These are phyloP conservation scores for Bothriochloa decipiens DNA, from an alignment of 176 grass and related monocot species.

Conservation along the genomic window DNA sequence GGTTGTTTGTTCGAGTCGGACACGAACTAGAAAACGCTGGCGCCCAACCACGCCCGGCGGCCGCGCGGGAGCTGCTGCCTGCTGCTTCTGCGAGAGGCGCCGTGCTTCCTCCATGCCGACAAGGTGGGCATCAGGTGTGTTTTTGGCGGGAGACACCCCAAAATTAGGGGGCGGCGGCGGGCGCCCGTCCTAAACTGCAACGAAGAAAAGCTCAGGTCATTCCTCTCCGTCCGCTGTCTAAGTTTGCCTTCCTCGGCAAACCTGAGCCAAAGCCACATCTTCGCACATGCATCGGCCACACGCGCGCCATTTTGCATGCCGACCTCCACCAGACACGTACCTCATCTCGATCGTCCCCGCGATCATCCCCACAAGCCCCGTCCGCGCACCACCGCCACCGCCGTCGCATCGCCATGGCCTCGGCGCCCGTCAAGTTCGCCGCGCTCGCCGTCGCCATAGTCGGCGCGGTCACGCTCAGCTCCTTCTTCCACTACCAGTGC, in stretches of 20 bases:
- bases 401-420: conserved; percentile 35
- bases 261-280: background rate
- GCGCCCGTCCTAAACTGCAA: background rate
- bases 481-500: conserved; percentile 49
- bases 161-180: conserved; percentile 37
- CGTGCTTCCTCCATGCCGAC: background rate
- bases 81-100: too few relatives aligned
- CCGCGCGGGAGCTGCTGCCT: too few relatives aligned
- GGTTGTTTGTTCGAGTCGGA: too few relatives aligned
- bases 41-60: too few relatives aligned
- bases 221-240: conserved; percentile 33
- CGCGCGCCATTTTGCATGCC: conserved; percentile 46
- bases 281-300: conserved; percentile 37
- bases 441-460: conserved; percentile 43
- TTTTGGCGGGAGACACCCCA: too few relatives aligned
- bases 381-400: conserved; percentile 29
- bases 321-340: conserved; percentile 44
- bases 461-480: conserved; percentile 40
- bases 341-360: background rate
- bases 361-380: background rate
- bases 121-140: too few relatives aligned
- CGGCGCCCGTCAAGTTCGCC: conserved; percentile 57
- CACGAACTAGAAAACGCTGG: too few relatives aligned
- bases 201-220: conserved; percentile 28
- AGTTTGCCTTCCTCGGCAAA: conserved; percentile 48